Base-by-base conservation (phyloP, 1,284 basidiomycete species). In the Microbotryum intermedium region DNA sequence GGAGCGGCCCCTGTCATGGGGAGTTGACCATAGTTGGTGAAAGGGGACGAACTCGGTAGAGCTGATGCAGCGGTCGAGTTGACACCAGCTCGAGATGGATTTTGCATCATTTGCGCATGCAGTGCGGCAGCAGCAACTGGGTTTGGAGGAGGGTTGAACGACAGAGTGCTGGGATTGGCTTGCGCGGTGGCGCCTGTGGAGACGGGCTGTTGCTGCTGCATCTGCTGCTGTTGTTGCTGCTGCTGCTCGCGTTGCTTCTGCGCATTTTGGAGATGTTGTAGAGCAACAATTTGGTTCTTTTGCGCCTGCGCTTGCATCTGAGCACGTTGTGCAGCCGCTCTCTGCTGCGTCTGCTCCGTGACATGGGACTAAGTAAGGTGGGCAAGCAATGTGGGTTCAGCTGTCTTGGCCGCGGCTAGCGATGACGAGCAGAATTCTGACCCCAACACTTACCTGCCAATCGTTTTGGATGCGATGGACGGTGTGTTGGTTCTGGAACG, bases 401-500 rank as follows among this genome's bases (percentile, higher is more conserved):
- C 25, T 57, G 58, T 30, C 45, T 45, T 34, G 60, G 56, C 50
- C 59, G 58, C 53, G 55, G 52, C 16, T 28, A n/a, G 28, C 26
- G 8, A 29, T 2, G 43, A 26, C 25, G 45, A 25, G 18, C 34
- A 39, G 45, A 45, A 7, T 1, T 28, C 46, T 48, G 34, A 39
- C 11, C 34, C 11, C 13, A 39, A 39, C 9, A n/a, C 59, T 25
- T 8, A 59, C 57, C 25, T 57, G 58, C 58, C 55, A 62, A 20
- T 67, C 66, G 8, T 50, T 49, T n/a, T 55, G 45, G 21, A 67
- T 65, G 39, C 49, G 48, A 11, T 25, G 45, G 11, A 30, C 44
- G 10, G 55, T 52, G 43, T 53, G 61, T 28, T 59, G 63, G 4
- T 46, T 55, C 50, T 65, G 60, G 44, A 67, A 67, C 16, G 57